Conservation (phyloP, 192 early-diverging fungal genomes). For the Spizellomyces sp. region DNA sequence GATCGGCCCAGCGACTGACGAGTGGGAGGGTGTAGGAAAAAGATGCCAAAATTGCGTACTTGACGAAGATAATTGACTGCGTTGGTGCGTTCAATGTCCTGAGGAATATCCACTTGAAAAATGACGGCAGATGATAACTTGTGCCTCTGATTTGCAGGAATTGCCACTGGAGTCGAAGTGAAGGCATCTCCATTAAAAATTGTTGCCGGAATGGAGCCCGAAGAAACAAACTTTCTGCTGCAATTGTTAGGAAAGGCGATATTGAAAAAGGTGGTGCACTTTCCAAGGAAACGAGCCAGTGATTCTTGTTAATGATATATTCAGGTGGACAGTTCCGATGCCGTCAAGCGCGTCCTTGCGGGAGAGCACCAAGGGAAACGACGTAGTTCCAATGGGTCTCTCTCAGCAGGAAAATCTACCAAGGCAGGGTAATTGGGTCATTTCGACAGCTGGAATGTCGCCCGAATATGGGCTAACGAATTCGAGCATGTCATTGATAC, state of each 20-base stretch:
- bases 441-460: no score
- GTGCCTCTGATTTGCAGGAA: constrained; percentile 25
- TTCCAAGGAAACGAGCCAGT: neutral
- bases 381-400: neutral
- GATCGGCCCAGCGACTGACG: constrained; percentile 2
- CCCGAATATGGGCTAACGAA: no score
- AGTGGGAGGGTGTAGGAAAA: constrained; percentile 45
- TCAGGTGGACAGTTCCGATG: constrained; percentile 47
- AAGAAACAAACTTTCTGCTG: constrained; percentile 58
- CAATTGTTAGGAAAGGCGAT: constrained; percentile 54
- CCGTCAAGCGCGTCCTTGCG: constrained; percentile 48
- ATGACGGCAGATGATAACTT: constrained; percentile 11
- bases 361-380: constrained; percentile 44
- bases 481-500: no score
- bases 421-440: no score
- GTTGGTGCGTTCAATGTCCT: constrained; percentile 31
- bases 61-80: constrained; percentile 55
- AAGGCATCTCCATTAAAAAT: constrained; percentile 59
- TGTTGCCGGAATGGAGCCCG: constrained; percentile 60
- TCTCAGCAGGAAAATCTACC: no score
- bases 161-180: constrained; percentile 47
- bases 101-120: neutral
- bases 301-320: neutral
- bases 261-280: constrained; percentile 48
- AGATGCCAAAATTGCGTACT: constrained; percentile 58